phyloP scores from a whole-genome alignment of 1,284 basidiomycete species.

The Tilletia setariae region DNA sequence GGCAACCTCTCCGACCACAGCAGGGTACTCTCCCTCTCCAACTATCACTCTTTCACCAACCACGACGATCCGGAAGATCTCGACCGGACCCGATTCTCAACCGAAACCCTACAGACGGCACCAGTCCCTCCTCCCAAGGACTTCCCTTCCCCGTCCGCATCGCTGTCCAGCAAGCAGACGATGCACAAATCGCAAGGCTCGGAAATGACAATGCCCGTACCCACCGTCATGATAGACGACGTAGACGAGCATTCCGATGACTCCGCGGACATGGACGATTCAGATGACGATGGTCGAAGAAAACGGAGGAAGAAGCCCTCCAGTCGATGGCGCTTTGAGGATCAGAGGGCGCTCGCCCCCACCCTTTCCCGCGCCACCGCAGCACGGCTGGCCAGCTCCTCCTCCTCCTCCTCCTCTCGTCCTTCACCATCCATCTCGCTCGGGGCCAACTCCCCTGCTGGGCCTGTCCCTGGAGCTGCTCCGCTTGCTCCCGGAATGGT shows the following conservation, averaged over 20 bases:
- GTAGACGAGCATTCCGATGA: constrained; percentile 1
- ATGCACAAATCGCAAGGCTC: too few species aligned
- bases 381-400: neutral
- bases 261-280: constrained; percentile 4
- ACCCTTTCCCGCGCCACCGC: constrained; percentile 1
- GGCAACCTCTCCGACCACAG: constrained; percentile 1
- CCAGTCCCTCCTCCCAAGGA: neutral
- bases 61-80: neutral
- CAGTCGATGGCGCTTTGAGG: constrained; percentile 16
- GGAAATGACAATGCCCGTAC: neutral
- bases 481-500: neutral
- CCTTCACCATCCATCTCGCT: neutral
- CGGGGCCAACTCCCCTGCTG: neutral
- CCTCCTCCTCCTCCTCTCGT: too few species aligned
- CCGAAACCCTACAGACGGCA: neutral
- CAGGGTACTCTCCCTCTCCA: constrained; percentile 1
- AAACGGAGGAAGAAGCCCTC: constrained; percentile 15
- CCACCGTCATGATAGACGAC: constrained; percentile 15
- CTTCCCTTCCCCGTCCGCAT: too few species aligned
- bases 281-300: constrained; percentile 16
- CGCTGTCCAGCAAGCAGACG: too few species aligned
- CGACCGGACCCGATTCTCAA: neutral
- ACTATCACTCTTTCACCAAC: constrained; percentile 4
- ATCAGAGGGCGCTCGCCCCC: constrained; percentile 16
- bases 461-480: neutral